Conservation (phyloP, 2,329 filamentous ascomycete genomes). For the Fusarium redolens region DNA sequence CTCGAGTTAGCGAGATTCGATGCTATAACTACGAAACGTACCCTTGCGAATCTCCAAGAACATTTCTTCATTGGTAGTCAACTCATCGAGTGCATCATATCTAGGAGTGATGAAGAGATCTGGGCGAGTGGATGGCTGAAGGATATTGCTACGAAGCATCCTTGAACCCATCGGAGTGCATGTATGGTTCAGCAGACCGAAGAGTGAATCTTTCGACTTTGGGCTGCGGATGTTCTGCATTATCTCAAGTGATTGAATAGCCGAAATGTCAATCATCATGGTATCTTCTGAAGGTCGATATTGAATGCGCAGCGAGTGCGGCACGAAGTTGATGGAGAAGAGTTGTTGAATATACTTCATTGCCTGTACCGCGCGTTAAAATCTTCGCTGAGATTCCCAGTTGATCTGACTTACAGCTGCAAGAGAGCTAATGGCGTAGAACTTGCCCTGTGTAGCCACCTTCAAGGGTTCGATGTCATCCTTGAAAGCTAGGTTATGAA, state of each 20-base stretch:
- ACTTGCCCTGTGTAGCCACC: conserved; percentile 83
- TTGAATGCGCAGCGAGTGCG: conserved; percentile 85
- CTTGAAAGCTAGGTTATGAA: conserved; percentile 81
- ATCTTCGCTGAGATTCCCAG: rapidly evolving
- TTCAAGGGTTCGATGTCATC: conserved; percentile 86
- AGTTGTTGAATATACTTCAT: conserved; percentile 83
- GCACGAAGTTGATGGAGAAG: conserved; percentile 74
- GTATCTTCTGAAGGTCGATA: conserved; percentile 91
- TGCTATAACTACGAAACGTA: conserved; percentile 44
- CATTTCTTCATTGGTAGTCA: conserved; percentile 85
- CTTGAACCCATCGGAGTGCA: conserved; percentile 89
- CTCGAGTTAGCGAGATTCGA: background rate
- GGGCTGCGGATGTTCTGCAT: conserved; percentile 85
- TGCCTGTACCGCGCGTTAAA: conserved; percentile 61
- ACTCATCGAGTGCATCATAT: conserved; percentile 85
- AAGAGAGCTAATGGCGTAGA: conserved; percentile 86
- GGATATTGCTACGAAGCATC: conserved; percentile 83
- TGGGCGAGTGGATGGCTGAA: conserved; percentile 84
- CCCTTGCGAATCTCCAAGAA: conserved; percentile 81
- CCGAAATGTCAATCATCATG: conserved; percentile 95
- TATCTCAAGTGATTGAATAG: conserved; percentile 87
- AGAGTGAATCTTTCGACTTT: conserved; percentile 84
- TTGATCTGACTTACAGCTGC: conserved; percentile 72
- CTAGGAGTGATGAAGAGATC: conserved; percentile 74
- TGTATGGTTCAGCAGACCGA: conserved; percentile 87